These are phyloP conservation scores for Ogataea methylovora DNA, from an alignment of 805 yeast genomes.

Conservation along the genomic window DNA sequence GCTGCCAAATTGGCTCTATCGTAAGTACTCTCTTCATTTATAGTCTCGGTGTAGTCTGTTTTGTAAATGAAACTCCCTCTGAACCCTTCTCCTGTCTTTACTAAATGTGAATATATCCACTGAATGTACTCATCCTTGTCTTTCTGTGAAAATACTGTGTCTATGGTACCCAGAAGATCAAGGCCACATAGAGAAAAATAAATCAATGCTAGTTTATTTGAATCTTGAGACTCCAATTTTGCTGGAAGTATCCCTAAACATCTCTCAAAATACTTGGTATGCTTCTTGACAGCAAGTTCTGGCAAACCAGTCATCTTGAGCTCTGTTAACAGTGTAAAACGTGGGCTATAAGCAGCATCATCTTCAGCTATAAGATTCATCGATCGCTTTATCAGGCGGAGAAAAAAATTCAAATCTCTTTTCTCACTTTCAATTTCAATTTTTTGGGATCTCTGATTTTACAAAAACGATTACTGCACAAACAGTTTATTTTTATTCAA, in stretches of 20 bases:
- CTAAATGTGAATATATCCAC: constrained; percentile 41
- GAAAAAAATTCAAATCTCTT: no score
- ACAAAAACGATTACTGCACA: not conserved
- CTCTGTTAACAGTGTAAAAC: no score
- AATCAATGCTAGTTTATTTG: constrained; percentile 60
- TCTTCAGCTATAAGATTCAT: no score
- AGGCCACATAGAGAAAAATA: constrained; percentile 65
- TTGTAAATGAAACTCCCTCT: constrained; percentile 48
- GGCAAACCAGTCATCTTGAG: no score
- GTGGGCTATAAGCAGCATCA: no score
- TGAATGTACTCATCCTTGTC: constrained; percentile 27
- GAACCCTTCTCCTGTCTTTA: constrained; percentile 40
- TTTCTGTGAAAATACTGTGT: constrained; percentile 17
- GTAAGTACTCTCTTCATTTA: constrained; percentile 20
- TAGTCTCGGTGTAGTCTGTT: constrained; percentile 3
- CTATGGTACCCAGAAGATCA: constrained; percentile 29
- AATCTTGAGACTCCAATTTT: constrained; percentile 56
- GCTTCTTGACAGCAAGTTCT: constrained; percentile 14
- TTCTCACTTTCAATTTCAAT: not conserved
- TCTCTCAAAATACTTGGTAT: constrained; percentile 21
- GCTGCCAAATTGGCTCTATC: constrained; percentile 65
- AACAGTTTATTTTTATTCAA: no score
- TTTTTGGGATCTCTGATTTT: not conserved
- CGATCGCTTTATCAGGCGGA: no score
- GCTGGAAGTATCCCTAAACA: constrained; percentile 29